A percentile compares a stretch with the other conserved stretches of the same genome.
phyloP scores from a whole-genome alignment of 805 yeast genomes.

The Saccharomycopsis sp. region DNA sequence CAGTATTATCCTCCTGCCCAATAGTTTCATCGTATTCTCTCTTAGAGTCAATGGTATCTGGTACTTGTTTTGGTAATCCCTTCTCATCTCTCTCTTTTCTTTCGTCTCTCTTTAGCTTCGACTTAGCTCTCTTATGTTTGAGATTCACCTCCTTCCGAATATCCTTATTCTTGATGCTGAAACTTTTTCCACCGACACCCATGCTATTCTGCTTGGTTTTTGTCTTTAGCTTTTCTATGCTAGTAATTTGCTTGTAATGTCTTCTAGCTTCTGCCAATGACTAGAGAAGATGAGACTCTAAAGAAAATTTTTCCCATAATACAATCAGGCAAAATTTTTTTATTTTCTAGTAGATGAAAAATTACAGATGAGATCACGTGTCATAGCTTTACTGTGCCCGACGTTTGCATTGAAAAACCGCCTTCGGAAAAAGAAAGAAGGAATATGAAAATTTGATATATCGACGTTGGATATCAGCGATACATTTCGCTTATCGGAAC shows the following conservation, averaged over 20 bases:
- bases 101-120: constrained; percentile 44
- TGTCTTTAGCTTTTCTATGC: too few species aligned
- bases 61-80: constrained; percentile 69
- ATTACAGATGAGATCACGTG: not conserved
- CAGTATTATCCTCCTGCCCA: constrained; percentile 36
- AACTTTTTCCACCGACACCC: constrained; percentile 15
- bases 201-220: not conserved
- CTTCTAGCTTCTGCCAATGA: too few species aligned
- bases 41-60: constrained; percentile 77
- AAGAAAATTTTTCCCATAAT: too few species aligned
- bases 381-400: too few species aligned
- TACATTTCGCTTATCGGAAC: not conserved
- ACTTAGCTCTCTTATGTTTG: constrained; percentile 16
- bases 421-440: not conserved
- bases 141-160: constrained; percentile 14
- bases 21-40: constrained; percentile 86
- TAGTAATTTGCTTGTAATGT: too few species aligned
- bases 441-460: not conserved
- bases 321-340: too few species aligned
- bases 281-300: too few species aligned
- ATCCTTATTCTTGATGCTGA: constrained; percentile 19
- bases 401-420: too few species aligned
- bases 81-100: constrained; percentile 66
- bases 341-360: too few species aligned
- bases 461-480: not conserved